Evolutionary conservation across 2,329 filamentous ascomycete genomes (phyloP), one percentile per base, ranked within the genome.

Genomic region (Fusarium longipes): DNA sequence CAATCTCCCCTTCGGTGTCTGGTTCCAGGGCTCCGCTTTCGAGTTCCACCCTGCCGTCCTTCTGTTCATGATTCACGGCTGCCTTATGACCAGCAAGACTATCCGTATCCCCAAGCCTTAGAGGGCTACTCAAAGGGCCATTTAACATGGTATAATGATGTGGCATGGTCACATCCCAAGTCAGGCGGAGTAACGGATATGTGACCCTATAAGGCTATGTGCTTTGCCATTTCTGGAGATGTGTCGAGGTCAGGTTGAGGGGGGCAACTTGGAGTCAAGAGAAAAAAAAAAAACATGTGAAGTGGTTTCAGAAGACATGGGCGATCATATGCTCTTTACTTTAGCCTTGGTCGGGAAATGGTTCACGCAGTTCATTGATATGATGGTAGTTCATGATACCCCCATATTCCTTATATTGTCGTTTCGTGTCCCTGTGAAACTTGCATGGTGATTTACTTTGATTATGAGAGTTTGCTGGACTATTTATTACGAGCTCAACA

Each of bases 31-130:
- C 22, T 89, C 91, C 0, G 67, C 82, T 9, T 82, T 94, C 20
- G 96, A 97, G 79, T 88, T 97, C 63, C 96, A 99, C 77, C 95
- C 96, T 15, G 84, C 91, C 5, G 92, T 91, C 9, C 79, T 89
- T 24, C 75, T 98, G 62, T 99, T 97, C 79, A 83, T 96, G 60
- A 72, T 93, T n/a, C 93, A 97, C 77, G 96, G 94, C 20, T 96
- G 92, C 76, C 81, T 96, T 75, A 98, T 99, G 96, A 91, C 95
- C 67, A 97, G 93, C 83, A 96, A 95, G 86, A 95, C 89, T 30
- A 88, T 99, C 74, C 93, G 96, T 77, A 93, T 99, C 70, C 96
- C 96, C 17, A 99, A 99, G 87, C 93, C 87, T 58, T 90, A 79
- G 77, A 30, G 15, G 45, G 52, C 24, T 39, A 51, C 47, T 51